Percentiles rank a stretch among this genome's conserved stretches.
Conservation (phyloP, 2,329 filamentous ascomycete genomes). For the Ceratocystis cacaofunesta region DNA sequence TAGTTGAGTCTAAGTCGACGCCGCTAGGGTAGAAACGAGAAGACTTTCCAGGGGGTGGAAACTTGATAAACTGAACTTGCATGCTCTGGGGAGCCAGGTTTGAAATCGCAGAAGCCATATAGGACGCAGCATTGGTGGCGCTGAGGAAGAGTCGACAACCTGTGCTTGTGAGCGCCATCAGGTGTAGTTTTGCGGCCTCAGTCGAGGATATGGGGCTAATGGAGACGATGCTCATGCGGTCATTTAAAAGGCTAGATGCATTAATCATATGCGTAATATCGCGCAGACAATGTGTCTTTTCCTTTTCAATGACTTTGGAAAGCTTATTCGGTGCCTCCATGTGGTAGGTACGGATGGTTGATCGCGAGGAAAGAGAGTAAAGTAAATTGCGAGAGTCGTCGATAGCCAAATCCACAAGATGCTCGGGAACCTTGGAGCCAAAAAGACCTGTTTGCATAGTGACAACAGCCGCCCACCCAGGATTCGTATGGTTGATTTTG, state of each 20-base stretch:
- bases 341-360: conserved; percentile 82
- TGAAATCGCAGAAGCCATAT: conserved; percentile 45
- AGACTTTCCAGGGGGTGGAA: conserved; percentile 49
- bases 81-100: conserved; percentile 72
- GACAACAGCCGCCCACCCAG: conserved; percentile 52
- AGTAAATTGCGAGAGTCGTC: conserved; percentile 80
- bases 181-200: conserved; percentile 69
- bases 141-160: conserved; percentile 88
- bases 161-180: conserved; percentile 80
- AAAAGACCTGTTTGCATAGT: conserved; percentile 36
- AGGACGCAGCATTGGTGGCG: conserved; percentile 62
- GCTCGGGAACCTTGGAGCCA: conserved; percentile 40
- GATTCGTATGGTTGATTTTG: conserved; percentile 76
- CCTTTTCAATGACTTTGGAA: conserved; percentile 51
- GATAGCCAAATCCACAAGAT: conserved; percentile 64
- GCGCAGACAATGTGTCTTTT: conserved; percentile 43
- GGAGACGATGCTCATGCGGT: conserved; percentile 59
- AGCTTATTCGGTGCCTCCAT: conserved; percentile 53
- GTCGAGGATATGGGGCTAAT: conserved; percentile 70
- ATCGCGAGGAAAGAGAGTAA: conserved; percentile 78
- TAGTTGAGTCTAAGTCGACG: conserved; percentile 35
- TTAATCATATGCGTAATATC: conserved; percentile 80
- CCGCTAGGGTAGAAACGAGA: conserved; percentile 25
- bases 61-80: conserved; percentile 95
- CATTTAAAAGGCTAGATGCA: conserved; percentile 54